Percentiles rank a stretch among this genome's conserved stretches.
Conservation (phyloP, 2,329 filamentous ascomycete species). For the Colletotrichum agaves region DNA sequence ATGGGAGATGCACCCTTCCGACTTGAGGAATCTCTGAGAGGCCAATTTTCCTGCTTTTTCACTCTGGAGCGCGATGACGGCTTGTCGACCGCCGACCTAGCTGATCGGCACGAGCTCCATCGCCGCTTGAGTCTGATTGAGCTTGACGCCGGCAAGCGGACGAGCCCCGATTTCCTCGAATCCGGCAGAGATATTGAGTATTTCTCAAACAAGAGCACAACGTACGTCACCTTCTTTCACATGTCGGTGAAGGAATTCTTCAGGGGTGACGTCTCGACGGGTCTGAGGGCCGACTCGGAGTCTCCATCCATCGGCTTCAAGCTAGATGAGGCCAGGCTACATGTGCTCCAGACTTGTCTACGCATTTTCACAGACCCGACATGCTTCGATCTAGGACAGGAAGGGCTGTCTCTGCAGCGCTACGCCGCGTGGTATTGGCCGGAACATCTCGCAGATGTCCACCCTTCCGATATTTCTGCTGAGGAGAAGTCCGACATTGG, state of each 20-base stretch:
- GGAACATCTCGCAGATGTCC: constrained; percentile 51
- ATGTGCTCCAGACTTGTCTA: constrained; percentile 52
- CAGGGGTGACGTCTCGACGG: constrained; percentile 45
- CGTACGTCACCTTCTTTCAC: constrained; percentile 53
- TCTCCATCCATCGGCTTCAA: constrained; percentile 48
- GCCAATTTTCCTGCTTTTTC: constrained; percentile 59
- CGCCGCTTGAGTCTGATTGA: constrained; percentile 33
- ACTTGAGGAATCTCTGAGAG: constrained; percentile 55
- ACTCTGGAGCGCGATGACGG: constrained; percentile 57
- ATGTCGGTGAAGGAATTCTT: constrained; percentile 53
- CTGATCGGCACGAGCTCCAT: constrained; percentile 50
- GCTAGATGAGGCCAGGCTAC: constrained; percentile 47
- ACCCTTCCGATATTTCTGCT: constrained; percentile 42
- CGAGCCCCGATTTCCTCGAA: constrained; percentile 46
- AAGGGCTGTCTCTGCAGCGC: constrained; percentile 39
- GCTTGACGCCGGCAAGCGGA: constrained; percentile 12
- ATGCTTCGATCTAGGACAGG: constrained; percentile 36
- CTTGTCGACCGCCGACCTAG: constrained; percentile 53
- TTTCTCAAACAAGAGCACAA: constrained; percentile 54
- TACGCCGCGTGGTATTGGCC: constrained; percentile 59
- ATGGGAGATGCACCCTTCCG: constrained; percentile 54
- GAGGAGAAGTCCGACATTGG: constrained; percentile 49
- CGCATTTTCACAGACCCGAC: constrained; percentile 50
- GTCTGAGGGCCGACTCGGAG: constrained; percentile 28
- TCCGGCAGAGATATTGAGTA: constrained; percentile 50